Percentiles rank a stretch among this genome's conserved stretches.
These are phyloP conservation scores for Solanum ossicruentum DNA, from an alignment of 257 asterid genomes.

Conservation along the genomic window DNA sequence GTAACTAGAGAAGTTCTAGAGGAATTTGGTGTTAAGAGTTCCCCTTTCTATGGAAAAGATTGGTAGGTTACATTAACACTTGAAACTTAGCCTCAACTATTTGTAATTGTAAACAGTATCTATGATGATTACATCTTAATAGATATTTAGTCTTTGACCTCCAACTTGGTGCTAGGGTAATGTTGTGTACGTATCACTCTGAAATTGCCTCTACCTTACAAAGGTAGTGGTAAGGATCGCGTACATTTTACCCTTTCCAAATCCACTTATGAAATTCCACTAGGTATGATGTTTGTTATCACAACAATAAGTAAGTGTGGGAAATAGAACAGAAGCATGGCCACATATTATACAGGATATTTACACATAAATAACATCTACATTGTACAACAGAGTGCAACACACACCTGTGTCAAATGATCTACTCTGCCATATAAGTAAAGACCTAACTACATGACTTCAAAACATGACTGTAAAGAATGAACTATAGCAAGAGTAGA, in stretches of 20 bases:
- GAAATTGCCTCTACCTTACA: too few relatives aligned
- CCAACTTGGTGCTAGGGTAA: background rate
- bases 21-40: background rate
- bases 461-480: background rate
- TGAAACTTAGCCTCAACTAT: background rate
- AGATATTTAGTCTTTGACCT: background rate
- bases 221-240: too few relatives aligned
- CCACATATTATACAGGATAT: background rate
- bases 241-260: too few relatives aligned
- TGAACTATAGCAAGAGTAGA: background rate
- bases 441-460: background rate
- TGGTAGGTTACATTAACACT: too few relatives aligned
- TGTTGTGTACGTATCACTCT: background rate
- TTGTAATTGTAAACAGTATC: background rate
- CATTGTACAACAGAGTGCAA: constrained; percentile 1
- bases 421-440: constrained; percentile 1
- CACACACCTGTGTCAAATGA: background rate
- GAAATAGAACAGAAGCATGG: background rate
- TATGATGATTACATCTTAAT: background rate
- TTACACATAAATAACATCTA: background rate
- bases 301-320: background rate
- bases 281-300: too few relatives aligned
- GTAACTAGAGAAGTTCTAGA: background rate
- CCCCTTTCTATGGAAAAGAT: too few relatives aligned
- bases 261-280: too few relatives aligned